Evolutionary conservation across 352 stramenopile species (phyloP), one percentile per base, ranked within the genome.

Genomic region (Globisporangium parvum): DNA sequence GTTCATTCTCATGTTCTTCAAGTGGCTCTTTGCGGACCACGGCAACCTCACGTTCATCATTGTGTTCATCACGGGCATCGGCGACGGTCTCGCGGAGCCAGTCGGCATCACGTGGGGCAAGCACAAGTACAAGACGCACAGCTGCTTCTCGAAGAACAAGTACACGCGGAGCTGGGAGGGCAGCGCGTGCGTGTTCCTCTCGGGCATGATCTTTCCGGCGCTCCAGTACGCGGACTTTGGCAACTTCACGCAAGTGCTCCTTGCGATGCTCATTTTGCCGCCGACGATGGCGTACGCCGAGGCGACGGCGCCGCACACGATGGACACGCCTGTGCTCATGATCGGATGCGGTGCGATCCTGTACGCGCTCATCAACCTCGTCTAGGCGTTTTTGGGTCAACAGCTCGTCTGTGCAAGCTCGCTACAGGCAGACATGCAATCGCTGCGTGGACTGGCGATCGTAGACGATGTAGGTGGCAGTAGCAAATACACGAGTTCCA

Each of bases 101-200:
- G 79, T 92, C 28, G 80, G 82, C 47, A 91, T 92, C 65, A 76
- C 67, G 41, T 92, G 78, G 77, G 82, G 82, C 35, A 78, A 75
- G 49, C 82, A 92, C 80, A 92, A 92, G 70, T 92, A 92, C 73
- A 91, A 91, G 69, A 88, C 78, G 40, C 79, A 69, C 62, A 80
- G 75, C 57, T 89, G 79, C 57, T 92, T 92, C 67, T 87, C 76
- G 6, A 81, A 80, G 68, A 85, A 87, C 62, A 87, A 87, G 66
- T 92, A 92, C 73, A 90, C 79, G 41, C 82, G 82, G 61, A 89
- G 77, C 65, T 92, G 78, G 80, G 82, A 92, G 62, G 82, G 82
- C 59, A 88, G 75, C 26, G 80, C 80, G 1, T 92, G 82, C 42
- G 75, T 92, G 37, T 92, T 92, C 62, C 37, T 92, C 18, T 89